Conservation (phyloP, 2,329 filamentous ascomycete genomes). For the Rutstroemia sp. region DNA sequence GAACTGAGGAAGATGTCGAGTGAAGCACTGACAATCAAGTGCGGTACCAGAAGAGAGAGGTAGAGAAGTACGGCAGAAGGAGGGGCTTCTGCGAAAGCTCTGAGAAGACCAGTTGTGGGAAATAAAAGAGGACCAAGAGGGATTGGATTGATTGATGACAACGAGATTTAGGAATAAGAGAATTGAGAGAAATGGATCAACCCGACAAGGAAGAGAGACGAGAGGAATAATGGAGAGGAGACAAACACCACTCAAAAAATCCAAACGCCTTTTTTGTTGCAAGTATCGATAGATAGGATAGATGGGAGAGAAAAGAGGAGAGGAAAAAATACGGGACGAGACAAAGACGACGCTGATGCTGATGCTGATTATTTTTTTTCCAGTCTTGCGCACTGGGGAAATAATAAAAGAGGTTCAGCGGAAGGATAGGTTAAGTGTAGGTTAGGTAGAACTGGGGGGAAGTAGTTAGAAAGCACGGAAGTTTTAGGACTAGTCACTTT, state of each 20-base stretch:
- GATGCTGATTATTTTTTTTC: background rate
- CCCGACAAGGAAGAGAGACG: constrained; percentile 20
- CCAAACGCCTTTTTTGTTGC: constrained; percentile 13
- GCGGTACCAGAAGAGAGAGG: constrained; percentile 20
- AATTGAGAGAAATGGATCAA: constrained; percentile 22
- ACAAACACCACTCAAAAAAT: constrained; percentile 27
- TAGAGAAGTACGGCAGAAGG: constrained; percentile 13
- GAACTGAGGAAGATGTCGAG: constrained; percentile 16
- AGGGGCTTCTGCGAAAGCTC: constrained; percentile 18
- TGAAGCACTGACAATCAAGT: constrained; percentile 19
- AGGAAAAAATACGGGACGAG: background rate
- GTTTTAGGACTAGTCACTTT: constrained; percentile 3
- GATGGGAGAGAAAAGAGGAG: background rate
- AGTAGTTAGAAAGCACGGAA: constrained; percentile 6
- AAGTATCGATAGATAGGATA: background rate
- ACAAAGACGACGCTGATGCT: background rate
- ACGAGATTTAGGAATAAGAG: constrained; percentile 17
- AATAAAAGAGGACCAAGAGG: constrained; percentile 22
- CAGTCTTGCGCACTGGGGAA: too few relatives aligned
- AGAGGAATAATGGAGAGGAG: constrained; percentile 24
- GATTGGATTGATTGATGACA: constrained; percentile 21
- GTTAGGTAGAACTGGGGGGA: constrained; percentile 4
- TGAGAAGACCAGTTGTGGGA: constrained; percentile 18
- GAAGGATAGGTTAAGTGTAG: background rate
- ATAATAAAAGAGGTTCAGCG: too few relatives aligned